Base-by-base conservation (phyloP, 306 rosid genomes). In the Ochetophila trinervis region DNA sequence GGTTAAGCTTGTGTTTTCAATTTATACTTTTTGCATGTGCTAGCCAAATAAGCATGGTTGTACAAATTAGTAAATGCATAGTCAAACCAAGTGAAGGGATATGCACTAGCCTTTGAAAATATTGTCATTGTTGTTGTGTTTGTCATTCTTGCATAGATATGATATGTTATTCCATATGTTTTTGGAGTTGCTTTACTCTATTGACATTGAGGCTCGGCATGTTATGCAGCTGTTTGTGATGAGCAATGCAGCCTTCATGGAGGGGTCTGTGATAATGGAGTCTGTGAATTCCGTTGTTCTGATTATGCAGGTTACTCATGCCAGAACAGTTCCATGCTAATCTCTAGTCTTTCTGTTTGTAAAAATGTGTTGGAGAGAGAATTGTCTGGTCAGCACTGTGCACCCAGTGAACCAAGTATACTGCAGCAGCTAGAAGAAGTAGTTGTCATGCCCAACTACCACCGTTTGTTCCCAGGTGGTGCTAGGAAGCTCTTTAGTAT, bases 181-280 rank as follows among this genome's bases (percentile, higher is more conserved):
- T 27, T 27, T 27, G 32, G 32, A 27, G 32, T 27, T 15, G 21
- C n/a, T 48, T 50, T 62, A 36, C 34, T 35, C 36, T 27, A 17
- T 40, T 63, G 6, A 68, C 68, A 1, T 44, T 66, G 64, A 35
- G 37, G 16, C 53, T 58, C 18, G 63, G 57, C 69, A 69, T 76
- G 70, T 57, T 60, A 47, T 75, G 81, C 95, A 92, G 98, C 93
- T 66, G 84, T 89, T 60, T 92, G 98, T 65, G 98, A 92, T 60
- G 96, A 89, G 74, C 98, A 92, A 79, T 92, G 98, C 82, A 92
- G 98, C 76, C 95, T 92, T 61, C 96, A 92, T 67, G 98, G 98
- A 3, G 98, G 98, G 68, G 98, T 92, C 65, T 92, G 96, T 79
- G 98, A 92, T 76, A 83, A 92, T 74, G 98, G 98, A 53, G 83